Evolutionary conservation across 306 rosid species (phyloP), one percentile per base, ranked within the genome.

Genomic region (Vigna nakashimae): DNA sequence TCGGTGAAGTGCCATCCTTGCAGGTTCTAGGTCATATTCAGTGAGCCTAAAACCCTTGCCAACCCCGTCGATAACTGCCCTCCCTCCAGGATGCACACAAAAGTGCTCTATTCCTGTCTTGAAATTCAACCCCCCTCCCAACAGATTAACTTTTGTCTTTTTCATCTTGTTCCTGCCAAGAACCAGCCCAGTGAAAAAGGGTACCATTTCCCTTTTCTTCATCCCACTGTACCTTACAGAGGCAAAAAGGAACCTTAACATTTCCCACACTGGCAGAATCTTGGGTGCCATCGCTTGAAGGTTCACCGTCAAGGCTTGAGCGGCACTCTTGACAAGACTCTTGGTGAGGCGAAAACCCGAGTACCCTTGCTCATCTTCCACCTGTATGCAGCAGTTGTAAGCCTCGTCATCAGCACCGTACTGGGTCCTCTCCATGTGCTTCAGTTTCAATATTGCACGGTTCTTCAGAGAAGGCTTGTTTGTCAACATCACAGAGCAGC

Each of bases 1-100:
- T 1, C 97, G 77, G 55, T 90, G 90, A 38, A 94, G 96, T 0
- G 97, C 90, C 98, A 89, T 90, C 74, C 97, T 85, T 0, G 96
- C 74, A 0, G 96, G 98, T 74, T 94, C 98, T 0, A 92, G 82
- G 63, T 94, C 97, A 46, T 89, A 67, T 0, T 86, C 96, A 40
- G 20, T 85, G 1, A 90, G 72, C 15, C 77, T 87, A 24, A 94
- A 80, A 24, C 97, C 90, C 71, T 79, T 84, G 0, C 97, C 97
- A 32, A 91, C 85, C 20, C 96, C 93, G 58, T 94, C 96, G 6
- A 92, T 87, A 1, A 92, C 97, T 6, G 94, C 93, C 43, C 91
- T 84, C 7, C 93, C 97, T 1, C 89, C 92, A 2, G 97, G 98
- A 62, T 90, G 97, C 26, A 94, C 80, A 26, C 97, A 92, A 16